These are phyloP conservation scores for Tetrastigma voinierianum DNA, from an alignment of 164 flowering plant genomes.

Conservation along the genomic window DNA sequence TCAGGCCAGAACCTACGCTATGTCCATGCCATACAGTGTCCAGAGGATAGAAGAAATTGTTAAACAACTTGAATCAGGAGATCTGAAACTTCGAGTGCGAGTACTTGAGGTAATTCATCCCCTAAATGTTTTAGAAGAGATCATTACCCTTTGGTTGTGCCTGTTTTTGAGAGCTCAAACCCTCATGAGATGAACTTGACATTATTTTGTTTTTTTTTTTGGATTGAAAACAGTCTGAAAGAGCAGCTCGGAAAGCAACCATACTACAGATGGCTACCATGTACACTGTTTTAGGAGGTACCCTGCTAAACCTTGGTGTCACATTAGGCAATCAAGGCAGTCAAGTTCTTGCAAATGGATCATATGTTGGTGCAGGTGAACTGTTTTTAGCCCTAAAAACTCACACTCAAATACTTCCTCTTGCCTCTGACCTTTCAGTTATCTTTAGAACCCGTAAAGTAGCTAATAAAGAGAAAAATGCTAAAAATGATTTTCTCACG, in stretches of 20 bases:
- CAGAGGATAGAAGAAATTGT: constrained; percentile 88
- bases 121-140: neutral
- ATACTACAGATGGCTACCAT: constrained; percentile 88
- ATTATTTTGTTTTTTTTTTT: neutral
- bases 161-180: no score
- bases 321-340: constrained; percentile 65
- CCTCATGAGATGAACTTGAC: no score
- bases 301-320: constrained; percentile 73
- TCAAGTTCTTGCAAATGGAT: constrained; percentile 64
- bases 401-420: neutral
- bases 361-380: constrained; percentile 80
- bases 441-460: no score
- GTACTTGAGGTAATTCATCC: constrained; percentile 75
- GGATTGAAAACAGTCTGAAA: constrained; percentile 59
- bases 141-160: neutral
- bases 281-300: constrained; percentile 82
- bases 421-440: no score
- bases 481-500: no score
- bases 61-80: constrained; percentile 88
- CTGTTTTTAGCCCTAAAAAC: neutral
- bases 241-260: constrained; percentile 85
- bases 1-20: constrained; percentile 78
- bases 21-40: constrained; percentile 95
- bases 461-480: no score
- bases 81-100: constrained; percentile 86